Percentiles rank a stretch among this genome's conserved stretches.
Conservation (phyloP, 2,329 filamentous ascomycete species). For the Aspergillus aculeatus region DNA sequence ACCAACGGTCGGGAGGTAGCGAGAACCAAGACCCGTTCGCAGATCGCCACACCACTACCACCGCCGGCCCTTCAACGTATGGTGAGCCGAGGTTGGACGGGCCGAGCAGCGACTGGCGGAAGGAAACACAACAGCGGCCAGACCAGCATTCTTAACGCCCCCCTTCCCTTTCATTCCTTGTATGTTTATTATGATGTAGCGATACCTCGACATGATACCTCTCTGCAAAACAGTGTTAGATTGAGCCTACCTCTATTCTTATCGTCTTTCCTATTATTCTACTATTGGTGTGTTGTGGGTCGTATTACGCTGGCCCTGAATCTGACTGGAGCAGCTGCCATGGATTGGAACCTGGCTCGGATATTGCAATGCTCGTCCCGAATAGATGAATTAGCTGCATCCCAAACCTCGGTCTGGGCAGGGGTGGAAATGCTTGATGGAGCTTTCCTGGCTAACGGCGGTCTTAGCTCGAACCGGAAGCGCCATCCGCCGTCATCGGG, state of each 20-base stretch:
- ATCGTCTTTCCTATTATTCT: neutral
- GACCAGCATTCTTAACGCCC: conserved; percentile 2
- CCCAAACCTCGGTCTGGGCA: neutral
- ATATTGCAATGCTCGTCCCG: neutral
- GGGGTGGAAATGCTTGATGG: neutral
- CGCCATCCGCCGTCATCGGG: neutral
- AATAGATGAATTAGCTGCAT: conserved; percentile 2
- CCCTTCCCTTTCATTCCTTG: neutral
- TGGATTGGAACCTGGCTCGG: neutral
- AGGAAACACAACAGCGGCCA: conserved; percentile 8
- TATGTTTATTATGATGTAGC: conserved; percentile 11
- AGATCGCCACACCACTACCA: conserved; percentile 27
- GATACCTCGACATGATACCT: conserved; percentile 18
- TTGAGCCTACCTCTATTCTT: neutral
- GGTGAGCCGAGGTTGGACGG: conserved; percentile 11
- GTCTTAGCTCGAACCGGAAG: neutral
- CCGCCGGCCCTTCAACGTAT: conserved; percentile 13
- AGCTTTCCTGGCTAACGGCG: neutral
- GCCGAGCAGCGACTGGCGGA: conserved; percentile 8
- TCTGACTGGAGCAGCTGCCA: neutral
- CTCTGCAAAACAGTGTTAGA: conserved; percentile 9
- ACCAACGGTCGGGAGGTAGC: conserved; percentile 41
- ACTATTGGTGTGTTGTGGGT: neutral
- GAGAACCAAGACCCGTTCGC: conserved; percentile 45
- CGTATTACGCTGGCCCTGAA: neutral